Evolutionary conservation across 768 basidiomycete genomes (phyloP), one percentile per base, ranked within the genome.

Genomic region (Astraeus odoratus): DNA sequence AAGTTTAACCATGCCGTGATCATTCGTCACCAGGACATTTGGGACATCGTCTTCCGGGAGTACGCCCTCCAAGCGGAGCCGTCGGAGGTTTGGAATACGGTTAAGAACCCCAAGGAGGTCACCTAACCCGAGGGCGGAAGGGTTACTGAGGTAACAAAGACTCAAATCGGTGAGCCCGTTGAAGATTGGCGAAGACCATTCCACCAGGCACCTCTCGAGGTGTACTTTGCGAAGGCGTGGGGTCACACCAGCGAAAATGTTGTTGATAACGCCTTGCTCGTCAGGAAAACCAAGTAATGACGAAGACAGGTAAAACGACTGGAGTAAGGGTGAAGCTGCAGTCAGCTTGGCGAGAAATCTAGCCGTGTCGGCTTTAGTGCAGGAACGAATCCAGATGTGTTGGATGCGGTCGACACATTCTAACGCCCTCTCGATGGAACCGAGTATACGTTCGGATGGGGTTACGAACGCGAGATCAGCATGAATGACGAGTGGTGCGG

Each of bases 181-280:
- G 20, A 75, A 53, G 12, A 69, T 47, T 1, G 61, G 49, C 1
- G 66, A 69, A 16, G 63, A 54, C 68, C 70, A 68, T 5, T 60
- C 51, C 39, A 72, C 51, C 30, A 58, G 56, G 44, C 68, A 67
- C 20, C 60, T 53, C 12, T 44, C 55, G 1, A 76, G 51, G 45
- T 69, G 62, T 15, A 75, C 49, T 19, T 51, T 53, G 39, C 63
- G 63, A 20, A 76, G 59, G 24, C 55, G 56, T 10, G 67, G 65
- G 3, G 61, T 59, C 8, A 64, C 51, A 23, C 61, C 66, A 20
- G 49, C 51, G 30, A 72, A 63, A 19, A 68, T 54, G 8, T 39
- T 35, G 3, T 51, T 50, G 0, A 62, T 58, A 10, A 70, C 12
- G 51, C 56, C 33, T 45, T 45, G 35, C 48, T 42, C 54, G 44